Evolutionary conservation across 805 yeast genomes (phyloP).

Genomic region (Schwanniomyces yamadae): DNA sequence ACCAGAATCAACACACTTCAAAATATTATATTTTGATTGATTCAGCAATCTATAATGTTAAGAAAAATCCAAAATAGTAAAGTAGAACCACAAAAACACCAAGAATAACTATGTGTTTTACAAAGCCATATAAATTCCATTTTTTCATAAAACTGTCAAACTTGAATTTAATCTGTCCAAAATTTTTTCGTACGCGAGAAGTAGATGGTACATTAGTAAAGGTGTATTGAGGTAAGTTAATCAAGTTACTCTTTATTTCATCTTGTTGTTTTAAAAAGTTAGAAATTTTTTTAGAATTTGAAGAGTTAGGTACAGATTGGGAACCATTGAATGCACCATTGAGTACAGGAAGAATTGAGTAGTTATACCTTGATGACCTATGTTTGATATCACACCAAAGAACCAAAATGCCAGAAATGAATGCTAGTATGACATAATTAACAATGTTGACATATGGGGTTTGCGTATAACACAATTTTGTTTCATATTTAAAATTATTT

Average conservation of each 20-base stretch:
- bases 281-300: slow-evolving; percentile 24
- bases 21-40: background rate
- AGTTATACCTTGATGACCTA: slow-evolving; percentile 23
- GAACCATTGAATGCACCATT: background rate
- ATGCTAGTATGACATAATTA: slow-evolving; percentile 37
- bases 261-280: slow-evolving; percentile 33
- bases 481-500: slow-evolving; percentile 33
- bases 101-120: slow-evolving; percentile 19
- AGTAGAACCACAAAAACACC: slow-evolving; percentile 18
- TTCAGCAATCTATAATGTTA: slow-evolving; percentile 15
- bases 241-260: slow-evolving; percentile 9
- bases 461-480: slow-evolving; percentile 46
- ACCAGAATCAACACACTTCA: slow-evolving; percentile 14
- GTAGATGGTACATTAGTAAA: slow-evolving; percentile 13
- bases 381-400: slow-evolving; percentile 30
- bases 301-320: slow-evolving; percentile 5
- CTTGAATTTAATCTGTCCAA: slow-evolving; percentile 1
- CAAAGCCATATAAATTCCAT: slow-evolving; percentile 19
- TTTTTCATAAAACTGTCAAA: slow-evolving; percentile 10
- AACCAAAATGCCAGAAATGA: slow-evolving; percentile 25
- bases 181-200: background rate
- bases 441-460: slow-evolving; percentile 44
- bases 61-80: slow-evolving; percentile 21
- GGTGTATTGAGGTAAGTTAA: slow-evolving; percentile 22
- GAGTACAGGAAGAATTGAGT: slow-evolving; percentile 22